These are phyloP conservation scores for Mycena maculata DNA, from an alignment of 768 basidiomycete genomes.

Conservation along the genomic window DNA sequence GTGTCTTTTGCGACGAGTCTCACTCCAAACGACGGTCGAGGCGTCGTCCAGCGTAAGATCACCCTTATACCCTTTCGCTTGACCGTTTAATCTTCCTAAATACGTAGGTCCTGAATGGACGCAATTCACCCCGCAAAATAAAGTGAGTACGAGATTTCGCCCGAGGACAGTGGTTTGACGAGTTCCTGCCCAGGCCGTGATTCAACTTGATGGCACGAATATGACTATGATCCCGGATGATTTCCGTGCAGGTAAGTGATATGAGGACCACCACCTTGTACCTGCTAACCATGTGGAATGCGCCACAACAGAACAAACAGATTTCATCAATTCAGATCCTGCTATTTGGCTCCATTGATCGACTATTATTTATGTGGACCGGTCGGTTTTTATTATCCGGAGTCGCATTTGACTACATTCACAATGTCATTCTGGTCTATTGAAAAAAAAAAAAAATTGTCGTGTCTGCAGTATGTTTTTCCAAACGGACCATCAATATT, in stretches of 20 bases:
- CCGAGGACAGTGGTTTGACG: background rate
- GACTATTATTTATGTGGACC: no score
- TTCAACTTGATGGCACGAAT: conserved; percentile 38
- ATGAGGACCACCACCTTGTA: background rate
- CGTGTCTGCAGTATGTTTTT: no score
- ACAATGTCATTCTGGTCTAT: no score
- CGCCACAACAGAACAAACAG: conserved; percentile 29
- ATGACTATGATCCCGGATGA: conserved; percentile 37
- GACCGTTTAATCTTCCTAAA: background rate
- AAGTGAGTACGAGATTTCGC: background rate
- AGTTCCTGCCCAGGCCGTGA: conserved; percentile 29
- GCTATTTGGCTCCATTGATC: conserved; percentile 25
- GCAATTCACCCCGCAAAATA: conserved; percentile 33
- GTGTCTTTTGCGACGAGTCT: conserved; percentile 57
- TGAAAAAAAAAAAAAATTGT: no score
- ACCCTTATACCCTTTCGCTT: background rate
- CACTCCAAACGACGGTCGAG: conserved; percentile 57
- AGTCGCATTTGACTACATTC: no score
- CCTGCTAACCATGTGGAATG: conserved; percentile 29
- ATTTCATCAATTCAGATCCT: conserved; percentile 35
- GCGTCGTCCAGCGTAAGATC: conserved; percentile 44
- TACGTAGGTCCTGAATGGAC: conserved; percentile 34
- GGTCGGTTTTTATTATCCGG: no score
- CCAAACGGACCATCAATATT: no score
- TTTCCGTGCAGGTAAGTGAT: conserved; percentile 29